A percentile compares a stretch with the other conserved stretches of the same genome.
Conservation (phyloP, 179 eudicot species). For the Silene coronaria region DNA sequence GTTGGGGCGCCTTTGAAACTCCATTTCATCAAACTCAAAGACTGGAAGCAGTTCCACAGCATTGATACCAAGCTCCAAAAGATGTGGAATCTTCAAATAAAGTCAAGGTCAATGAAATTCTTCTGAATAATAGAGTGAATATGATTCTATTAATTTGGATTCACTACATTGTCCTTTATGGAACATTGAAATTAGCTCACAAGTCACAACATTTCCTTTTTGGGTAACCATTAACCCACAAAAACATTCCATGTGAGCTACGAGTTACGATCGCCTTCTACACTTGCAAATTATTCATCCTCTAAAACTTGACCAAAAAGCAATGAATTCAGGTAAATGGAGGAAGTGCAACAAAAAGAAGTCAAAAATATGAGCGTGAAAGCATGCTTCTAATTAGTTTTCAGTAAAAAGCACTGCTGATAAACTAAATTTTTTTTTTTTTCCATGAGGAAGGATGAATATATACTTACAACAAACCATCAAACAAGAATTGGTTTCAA, state of each 20-base stretch:
- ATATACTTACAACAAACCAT: too few relatives aligned
- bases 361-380: not conserved
- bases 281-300: too few relatives aligned
- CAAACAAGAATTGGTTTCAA: too few relatives aligned
- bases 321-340: too few relatives aligned
- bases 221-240: too few relatives aligned
- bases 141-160: not conserved
- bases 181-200: not conserved
- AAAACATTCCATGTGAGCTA: too few relatives aligned
- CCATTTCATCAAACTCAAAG: slow-evolving; percentile 98
- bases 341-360: not conserved
- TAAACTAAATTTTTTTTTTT: too few relatives aligned
- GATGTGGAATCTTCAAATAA: slow-evolving; percentile 78
- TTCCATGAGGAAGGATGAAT: not conserved
- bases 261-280: too few relatives aligned
- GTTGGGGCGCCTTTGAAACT: slow-evolving; percentile 83
- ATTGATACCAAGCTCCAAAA: slow-evolving; percentile 93
- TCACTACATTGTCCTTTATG: not conserved
- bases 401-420: too few relatives aligned
- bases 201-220: not conserved
- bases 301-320: too few relatives aligned
- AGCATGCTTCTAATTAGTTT: not conserved
- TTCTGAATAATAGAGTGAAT: not conserved
- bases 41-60: slow-evolving; percentile 95
- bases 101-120: slow-evolving; percentile 9